Percentiles rank a stretch among this genome's conserved stretches.
Conservation (phyloP, 768 basidiomycete species). For the Tricholoma matsutake region DNA sequence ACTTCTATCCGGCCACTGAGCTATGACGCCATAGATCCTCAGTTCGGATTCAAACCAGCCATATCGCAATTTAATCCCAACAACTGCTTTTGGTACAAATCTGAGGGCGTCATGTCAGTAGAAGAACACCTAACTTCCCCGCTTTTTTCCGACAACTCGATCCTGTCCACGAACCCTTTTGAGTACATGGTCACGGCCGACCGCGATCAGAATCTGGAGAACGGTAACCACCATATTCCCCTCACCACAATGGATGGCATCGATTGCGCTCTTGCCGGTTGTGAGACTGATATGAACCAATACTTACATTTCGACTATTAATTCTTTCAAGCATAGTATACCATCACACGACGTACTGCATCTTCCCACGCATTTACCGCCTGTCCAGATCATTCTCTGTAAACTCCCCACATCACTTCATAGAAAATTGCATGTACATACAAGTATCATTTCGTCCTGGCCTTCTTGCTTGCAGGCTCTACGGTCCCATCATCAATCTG, state of each 20-base stretch:
- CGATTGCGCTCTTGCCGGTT: background rate
- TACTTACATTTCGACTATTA: slow-evolving; percentile 17
- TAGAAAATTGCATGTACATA: background rate
- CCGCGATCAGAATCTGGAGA: background rate
- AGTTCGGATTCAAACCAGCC: slow-evolving; percentile 12
- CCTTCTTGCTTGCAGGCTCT: slow-evolving; percentile 37
- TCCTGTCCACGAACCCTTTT: background rate
- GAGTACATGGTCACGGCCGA: background rate
- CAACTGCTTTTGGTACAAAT: slow-evolving; percentile 4
- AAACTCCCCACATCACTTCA: background rate
- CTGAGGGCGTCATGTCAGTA: background rate
- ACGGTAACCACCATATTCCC: background rate
- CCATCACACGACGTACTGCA: background rate
- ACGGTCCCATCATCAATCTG: slow-evolving; percentile 19
- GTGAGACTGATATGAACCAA: slow-evolving; percentile 10
- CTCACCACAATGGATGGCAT: background rate
- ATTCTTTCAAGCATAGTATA: background rate
- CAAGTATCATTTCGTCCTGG: slow-evolving; percentile 29
- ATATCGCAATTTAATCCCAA: background rate
- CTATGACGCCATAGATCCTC: slow-evolving; percentile 11
- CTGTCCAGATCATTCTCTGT: background rate
- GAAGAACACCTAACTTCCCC: background rate
- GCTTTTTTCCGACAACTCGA: background rate
- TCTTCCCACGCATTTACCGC: background rate
- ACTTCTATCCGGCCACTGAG: slow-evolving; percentile 7